A percentile compares a stretch with the other conserved stretches of the same genome.
phyloP scores from a whole-genome alignment of 1,139 yeast genomes.

The Blastobotrys illinoisensis region DNA sequence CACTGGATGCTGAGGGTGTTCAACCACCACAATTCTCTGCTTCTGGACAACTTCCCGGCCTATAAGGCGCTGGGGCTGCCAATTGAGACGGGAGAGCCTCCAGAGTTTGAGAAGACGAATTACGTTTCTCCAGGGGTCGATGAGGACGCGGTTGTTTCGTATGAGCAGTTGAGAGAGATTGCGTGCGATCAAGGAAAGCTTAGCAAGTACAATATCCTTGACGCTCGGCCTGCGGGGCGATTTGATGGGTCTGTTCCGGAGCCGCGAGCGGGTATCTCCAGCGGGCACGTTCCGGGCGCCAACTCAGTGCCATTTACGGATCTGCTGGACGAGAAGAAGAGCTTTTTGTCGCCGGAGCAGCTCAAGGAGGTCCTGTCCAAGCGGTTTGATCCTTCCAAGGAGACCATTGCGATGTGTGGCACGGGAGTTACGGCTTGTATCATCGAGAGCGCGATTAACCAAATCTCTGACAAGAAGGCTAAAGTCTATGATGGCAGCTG shows the following conservation, averaged over 20 bases:
- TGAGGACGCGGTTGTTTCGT: conserved; percentile 49
- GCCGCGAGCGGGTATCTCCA: conserved; percentile 78
- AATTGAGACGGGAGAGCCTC: conserved; percentile 34
- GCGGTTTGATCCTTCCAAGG: conserved; percentile 39
- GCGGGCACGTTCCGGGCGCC: conserved; percentile 87
- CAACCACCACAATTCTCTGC: conserved; percentile 62
- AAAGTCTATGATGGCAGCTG: conserved; percentile 91
- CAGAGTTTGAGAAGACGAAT: conserved; percentile 25
- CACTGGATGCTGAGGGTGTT: conserved; percentile 82
- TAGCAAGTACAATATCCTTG: conserved; percentile 51
- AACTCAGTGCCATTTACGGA: conserved; percentile 68
- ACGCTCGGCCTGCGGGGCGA: conserved; percentile 74
- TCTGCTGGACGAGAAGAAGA: conserved; percentile 44
- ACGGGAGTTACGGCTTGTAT: conserved; percentile 93
- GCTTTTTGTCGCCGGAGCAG: conserved; percentile 45
- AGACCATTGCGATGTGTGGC: conserved; percentile 81
- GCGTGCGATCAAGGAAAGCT: conserved; percentile 47
- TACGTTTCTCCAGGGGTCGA: conserved; percentile 41
- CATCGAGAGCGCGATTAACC: conserved; percentile 62
- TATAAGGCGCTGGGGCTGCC: conserved; percentile 42
- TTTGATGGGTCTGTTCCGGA: conserved; percentile 78
- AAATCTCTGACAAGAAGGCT: conserved; percentile 44
- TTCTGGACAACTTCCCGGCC: conserved; percentile 62
- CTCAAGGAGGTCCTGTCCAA: conserved; percentile 44
- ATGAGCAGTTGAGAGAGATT: conserved; percentile 56